Conservation (phyloP, 768 basidiomycete genomes). For the Tricholoma saponaceum region DNA sequence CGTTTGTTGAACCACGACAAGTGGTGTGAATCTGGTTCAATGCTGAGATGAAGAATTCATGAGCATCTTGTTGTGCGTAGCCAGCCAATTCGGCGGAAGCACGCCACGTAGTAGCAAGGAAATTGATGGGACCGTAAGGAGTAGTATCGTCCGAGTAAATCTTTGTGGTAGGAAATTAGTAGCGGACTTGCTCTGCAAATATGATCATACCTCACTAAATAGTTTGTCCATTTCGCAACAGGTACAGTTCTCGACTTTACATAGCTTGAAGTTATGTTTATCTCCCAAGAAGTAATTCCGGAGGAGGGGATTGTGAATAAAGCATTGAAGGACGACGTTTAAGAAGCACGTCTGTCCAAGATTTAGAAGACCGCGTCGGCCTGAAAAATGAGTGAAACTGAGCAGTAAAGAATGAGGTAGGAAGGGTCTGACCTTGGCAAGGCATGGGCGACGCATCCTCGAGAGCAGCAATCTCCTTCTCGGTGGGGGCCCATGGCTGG, state of each 20-base stretch:
- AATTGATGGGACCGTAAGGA: constrained; percentile 78
- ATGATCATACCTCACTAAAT: constrained; percentile 57
- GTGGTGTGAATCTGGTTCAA: constrained; percentile 86
- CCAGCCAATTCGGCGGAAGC: constrained; percentile 79
- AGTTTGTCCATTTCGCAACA: constrained; percentile 93
- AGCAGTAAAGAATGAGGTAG: neutral
- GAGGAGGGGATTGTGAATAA: constrained; percentile 86
- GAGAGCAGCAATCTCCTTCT: constrained; percentile 39
- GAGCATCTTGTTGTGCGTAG: constrained; percentile 93
- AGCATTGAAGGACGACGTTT: constrained; percentile 85
- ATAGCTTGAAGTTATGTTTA: constrained; percentile 74
- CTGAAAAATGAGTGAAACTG: constrained; percentile 28
- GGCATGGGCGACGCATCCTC: constrained; percentile 49
- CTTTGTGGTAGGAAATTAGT: constrained; percentile 23
- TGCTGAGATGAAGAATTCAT: constrained; percentile 80
- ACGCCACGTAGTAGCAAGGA: constrained; percentile 83
- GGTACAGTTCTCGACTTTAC: constrained; percentile 71
- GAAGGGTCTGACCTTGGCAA: constrained; percentile 55
- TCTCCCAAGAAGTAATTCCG: constrained; percentile 89
- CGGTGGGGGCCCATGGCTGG: constrained; percentile 34
- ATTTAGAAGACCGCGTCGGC: constrained; percentile 81
- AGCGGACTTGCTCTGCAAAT: neutral
- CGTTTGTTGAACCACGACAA: constrained; percentile 68
- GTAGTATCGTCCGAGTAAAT: constrained; percentile 52
- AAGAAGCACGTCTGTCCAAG: constrained; percentile 94